Evolutionary conservation across 2,329 filamentous ascomycete species (phyloP), one percentile per base, ranked within the genome.

Genomic region (Microcyclospora pomicola): DNA sequence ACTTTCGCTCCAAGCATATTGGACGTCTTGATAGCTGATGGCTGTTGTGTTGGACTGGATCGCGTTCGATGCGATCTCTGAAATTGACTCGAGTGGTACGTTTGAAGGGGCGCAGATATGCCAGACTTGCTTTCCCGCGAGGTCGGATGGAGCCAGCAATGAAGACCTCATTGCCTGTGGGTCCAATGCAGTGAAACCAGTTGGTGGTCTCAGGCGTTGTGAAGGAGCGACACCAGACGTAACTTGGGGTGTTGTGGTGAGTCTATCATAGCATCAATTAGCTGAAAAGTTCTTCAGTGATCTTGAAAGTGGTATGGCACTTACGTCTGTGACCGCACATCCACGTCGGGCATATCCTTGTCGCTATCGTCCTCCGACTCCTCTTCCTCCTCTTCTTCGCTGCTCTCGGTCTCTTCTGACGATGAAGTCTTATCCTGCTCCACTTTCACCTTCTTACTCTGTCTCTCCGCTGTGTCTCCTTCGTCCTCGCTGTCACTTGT

Each of bases 121-220:
- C 82, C 81, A 87, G 42, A 86, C 66, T 55, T 86, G 77, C 63
- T 84, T 85, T 44, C 77, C 78, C 39, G 75, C 63, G 6, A 79
- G 55, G 48, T 73, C 72, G 38, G 69, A 68, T 40, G 9, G 9
- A 15, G 30, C 14, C 30, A 31, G 12, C 12, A n/a, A 4, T 6
- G 12, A n/a, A 31, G 30, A 31, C 12, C 30, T 31, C 30, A 31
- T n/a, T 15, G 30, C 14, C 9, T 31, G 12, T 31, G 30, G 12
- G 14, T 31, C 30, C 12, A 31, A 9, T 15, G 12, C 14, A n/a
- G 30, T n/a, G 9, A n/a, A 31, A 15, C 30, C 30, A 4, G 12
- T 31, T 9, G 30, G 30, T 31, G 30, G 30, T 31, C 30, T n/a
- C 30, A 31, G 30, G 6, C 12, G 30, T n/a, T 31, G 30, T 31